Conservation (phyloP, 108 stramenopile genomes). For the Aurantiochytrium sp. region DNA sequence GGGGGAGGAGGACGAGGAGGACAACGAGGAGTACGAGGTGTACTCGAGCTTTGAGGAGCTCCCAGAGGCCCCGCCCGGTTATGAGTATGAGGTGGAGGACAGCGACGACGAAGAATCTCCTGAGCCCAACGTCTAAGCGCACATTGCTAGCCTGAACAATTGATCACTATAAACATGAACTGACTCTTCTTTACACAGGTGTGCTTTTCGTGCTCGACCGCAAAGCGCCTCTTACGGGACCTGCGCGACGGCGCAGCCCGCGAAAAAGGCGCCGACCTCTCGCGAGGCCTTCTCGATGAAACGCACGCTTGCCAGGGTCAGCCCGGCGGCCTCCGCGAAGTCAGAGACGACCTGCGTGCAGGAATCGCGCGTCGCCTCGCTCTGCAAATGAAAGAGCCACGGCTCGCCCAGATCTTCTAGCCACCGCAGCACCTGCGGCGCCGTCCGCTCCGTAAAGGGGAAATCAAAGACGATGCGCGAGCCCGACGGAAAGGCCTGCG, state of each 20-base stretch:
- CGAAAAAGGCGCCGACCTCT: neutral
- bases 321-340: neutral
- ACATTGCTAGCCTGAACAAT: too few species aligned
- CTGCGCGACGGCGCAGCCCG: neutral
- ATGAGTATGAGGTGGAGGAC: too few species aligned
- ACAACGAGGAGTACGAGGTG: too few species aligned
- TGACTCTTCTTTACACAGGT: neutral
- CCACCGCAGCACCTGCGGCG: neutral
- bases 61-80: too few species aligned
- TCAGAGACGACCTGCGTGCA: neutral
- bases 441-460: neutral
- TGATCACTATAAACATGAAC: too few species aligned
- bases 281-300: neutral
- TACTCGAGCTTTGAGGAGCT: too few species aligned
- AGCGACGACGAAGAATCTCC: too few species aligned
- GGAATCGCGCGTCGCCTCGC: neutral
- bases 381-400: neutral
- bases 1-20: too few species aligned
- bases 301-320: neutral
- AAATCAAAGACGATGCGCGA: neutral
- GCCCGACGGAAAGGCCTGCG: neutral
- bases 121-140: too few species aligned
- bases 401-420: neutral
- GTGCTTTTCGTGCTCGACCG: neutral
- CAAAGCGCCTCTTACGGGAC: neutral